Percentiles rank a stretch among this genome's conserved stretches.
Evolutionary conservation across 441 rosid species (phyloP).

Genomic region (Omphalea diandra): DNA sequence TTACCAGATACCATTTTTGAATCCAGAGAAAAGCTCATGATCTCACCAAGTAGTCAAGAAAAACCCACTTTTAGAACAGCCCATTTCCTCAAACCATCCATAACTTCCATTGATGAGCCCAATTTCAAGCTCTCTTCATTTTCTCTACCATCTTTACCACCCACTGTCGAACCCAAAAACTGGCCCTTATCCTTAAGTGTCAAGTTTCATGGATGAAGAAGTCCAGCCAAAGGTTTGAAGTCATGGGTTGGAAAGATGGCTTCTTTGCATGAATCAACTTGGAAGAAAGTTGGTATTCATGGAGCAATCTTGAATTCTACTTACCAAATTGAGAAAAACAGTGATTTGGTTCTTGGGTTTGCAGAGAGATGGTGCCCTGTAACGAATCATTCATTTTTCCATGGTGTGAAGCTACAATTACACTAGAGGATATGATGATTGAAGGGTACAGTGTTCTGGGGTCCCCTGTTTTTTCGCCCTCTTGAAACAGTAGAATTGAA

Average conservation of each 20-base stretch:
- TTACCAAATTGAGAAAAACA: slow-evolving; percentile 20
- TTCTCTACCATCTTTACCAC: slow-evolving; percentile 13
- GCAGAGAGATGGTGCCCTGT: slow-evolving; percentile 43
- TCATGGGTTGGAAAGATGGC: slow-evolving; percentile 40
- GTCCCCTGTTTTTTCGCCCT: slow-evolving; percentile 25
- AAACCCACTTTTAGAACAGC: slow-evolving; percentile 26
- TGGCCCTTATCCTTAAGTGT: slow-evolving; percentile 22
- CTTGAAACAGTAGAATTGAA: slow-evolving; percentile 24
- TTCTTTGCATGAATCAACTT: slow-evolving; percentile 27
- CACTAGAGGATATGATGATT: slow-evolving; percentile 48
- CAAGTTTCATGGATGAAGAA: slow-evolving; percentile 29
- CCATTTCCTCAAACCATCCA: slow-evolving; percentile 35
- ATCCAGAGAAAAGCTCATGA: slow-evolving; percentile 38
- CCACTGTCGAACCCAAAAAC: slow-evolving; percentile 20
- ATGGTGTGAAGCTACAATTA: slow-evolving; percentile 53
- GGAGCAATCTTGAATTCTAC: slow-evolving; percentile 42
- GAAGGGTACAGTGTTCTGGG: slow-evolving; percentile 43
- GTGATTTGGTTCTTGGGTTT: slow-evolving; percentile 35
- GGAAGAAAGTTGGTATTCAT: slow-evolving; percentile 43
- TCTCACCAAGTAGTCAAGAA: slow-evolving; percentile 18
- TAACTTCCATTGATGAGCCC: too few relatives aligned
- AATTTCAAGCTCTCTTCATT: slow-evolving; percentile 8
- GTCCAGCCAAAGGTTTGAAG: slow-evolving; percentile 24
- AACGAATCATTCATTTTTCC: slow-evolving; percentile 43
- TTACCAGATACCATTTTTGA: slow-evolving; percentile 22